Evolutionary conservation across 1,284 basidiomycete genomes (phyloP), one percentile per base, ranked within the genome.

Genomic region (Takashimella koratensis): DNA sequence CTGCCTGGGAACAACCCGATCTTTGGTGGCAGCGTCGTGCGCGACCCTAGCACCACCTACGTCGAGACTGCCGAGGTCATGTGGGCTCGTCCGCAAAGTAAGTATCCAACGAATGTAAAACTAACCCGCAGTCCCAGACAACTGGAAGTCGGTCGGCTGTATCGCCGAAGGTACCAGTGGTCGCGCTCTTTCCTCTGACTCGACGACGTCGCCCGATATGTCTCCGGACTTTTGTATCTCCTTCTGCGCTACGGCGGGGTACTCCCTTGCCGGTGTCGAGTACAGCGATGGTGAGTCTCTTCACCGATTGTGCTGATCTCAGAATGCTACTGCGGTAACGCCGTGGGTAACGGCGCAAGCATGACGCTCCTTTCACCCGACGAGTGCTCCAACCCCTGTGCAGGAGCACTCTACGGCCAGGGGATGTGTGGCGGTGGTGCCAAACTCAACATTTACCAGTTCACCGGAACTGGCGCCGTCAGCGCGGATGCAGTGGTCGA

Each of bases 1-100:
- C 40, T 66, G 3, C 64, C 64, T 12, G 64, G 64, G 3, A 56
- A 63, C 43, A 66, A 66, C 43, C 63, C 62, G 1, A 12, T 63
- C 16, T 64, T 47, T 41, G 58, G 48, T 10, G 42, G 25, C 12
- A 43, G 24, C 13, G 43, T 41, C 11, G 24, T 49, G 12, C 48
- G 48, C 16, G 44, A 16, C 11, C 24, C 50, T n/a, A 36, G 49
- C 27, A 4, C 53, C 5, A 50, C 48, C 47, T 58, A 57, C 41
- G 54, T 51, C 45, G 57, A 59, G 39, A 50, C 43, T 19, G 50
- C 26, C 8, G 19, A 43, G 20, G 55, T 58, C 44, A 47, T 45
- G 26, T 21, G 45, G 13, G n/a, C 12, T 22, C 50, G 23, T 3
- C 44, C 52, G 13, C 42, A 43, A 13, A 36, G 39, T 20, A 42